phyloP scores from a whole-genome alignment of 495 filamentous ascomycete species.

The Daldinia decipiens region DNA sequence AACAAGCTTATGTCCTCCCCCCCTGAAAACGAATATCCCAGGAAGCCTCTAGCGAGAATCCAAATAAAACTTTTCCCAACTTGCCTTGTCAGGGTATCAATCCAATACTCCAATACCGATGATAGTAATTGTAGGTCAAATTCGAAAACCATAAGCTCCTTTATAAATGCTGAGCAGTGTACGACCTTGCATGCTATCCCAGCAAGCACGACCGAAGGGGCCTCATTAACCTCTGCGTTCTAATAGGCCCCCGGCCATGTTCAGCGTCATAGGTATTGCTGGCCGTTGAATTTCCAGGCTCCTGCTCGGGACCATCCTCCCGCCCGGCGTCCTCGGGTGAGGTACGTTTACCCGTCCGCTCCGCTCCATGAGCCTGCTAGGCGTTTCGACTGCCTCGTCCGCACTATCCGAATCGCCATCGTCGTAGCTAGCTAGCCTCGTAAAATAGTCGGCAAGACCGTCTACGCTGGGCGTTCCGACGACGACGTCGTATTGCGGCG shows the following conservation, averaged over 20 bases:
- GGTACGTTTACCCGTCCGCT: slow-evolving; percentile 63
- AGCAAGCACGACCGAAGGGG: neutral
- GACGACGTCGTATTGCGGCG: slow-evolving; percentile 86
- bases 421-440: slow-evolving; percentile 60
- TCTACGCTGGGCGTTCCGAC: slow-evolving; percentile 83
- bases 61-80: slow-evolving; percentile 33
- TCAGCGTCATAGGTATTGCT: slow-evolving; percentile 48
- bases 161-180: slow-evolving; percentile 1
- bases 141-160: slow-evolving; percentile 13
- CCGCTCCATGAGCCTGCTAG: slow-evolving; percentile 53
- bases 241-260: slow-evolving; percentile 36
- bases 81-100: slow-evolving; percentile 37
- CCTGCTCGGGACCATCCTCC: slow-evolving; percentile 57
- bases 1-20: neutral
- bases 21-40: neutral
- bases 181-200: neutral
- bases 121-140: slow-evolving; percentile 20
- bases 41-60: slow-evolving; percentile 25
- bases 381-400: slow-evolving; percentile 52
- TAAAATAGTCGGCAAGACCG: slow-evolving; percentile 91
- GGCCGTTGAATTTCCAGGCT: slow-evolving; percentile 61
- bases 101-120: slow-evolving; percentile 33
- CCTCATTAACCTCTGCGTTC: slow-evolving; percentile 36
- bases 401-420: slow-evolving; percentile 50
- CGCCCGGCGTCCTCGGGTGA: slow-evolving; percentile 65